Percentiles rank a stretch among this genome's conserved stretches.
Conservation (phyloP, 306 rosid species). For the Malus fusca region DNA sequence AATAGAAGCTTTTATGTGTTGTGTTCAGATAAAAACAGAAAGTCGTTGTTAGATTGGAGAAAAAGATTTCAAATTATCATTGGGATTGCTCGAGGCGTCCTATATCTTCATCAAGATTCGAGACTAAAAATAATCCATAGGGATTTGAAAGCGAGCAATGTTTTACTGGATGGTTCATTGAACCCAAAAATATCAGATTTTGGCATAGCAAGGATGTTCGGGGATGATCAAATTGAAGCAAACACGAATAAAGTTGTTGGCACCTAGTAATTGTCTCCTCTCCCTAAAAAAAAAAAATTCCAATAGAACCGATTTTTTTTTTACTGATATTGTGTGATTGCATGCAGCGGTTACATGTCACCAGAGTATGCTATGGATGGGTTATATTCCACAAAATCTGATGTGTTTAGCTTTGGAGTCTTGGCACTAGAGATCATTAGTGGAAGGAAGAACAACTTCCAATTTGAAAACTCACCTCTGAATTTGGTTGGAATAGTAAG, state of each 20-base stretch:
- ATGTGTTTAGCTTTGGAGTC: no score
- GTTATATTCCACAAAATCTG: constrained; percentile 24
- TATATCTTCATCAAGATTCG: constrained; percentile 59
- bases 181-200: constrained; percentile 58
- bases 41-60: constrained; percentile 40
- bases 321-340: not conserved
- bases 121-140: constrained; percentile 46
- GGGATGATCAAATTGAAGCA: constrained; percentile 39
- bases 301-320: not conserved
- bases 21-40: constrained; percentile 27
- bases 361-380: constrained; percentile 32
- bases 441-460: no score
- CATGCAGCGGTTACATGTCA: constrained; percentile 28
- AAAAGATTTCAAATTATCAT: constrained; percentile 35
- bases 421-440: no score
- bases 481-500: no score
- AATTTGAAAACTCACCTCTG: no score
- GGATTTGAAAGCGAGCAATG: constrained; percentile 58
- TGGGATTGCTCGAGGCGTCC: constrained; percentile 41
- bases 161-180: constrained; percentile 32
- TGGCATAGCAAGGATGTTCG: constrained; percentile 60
- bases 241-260: constrained; percentile 60
- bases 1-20: not conserved
- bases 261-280: constrained; percentile 43
- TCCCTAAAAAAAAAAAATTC: not conserved